These are phyloP conservation scores for Vigna trinervia DNA, from an alignment of 306 rosid genomes.

Conservation along the genomic window DNA sequence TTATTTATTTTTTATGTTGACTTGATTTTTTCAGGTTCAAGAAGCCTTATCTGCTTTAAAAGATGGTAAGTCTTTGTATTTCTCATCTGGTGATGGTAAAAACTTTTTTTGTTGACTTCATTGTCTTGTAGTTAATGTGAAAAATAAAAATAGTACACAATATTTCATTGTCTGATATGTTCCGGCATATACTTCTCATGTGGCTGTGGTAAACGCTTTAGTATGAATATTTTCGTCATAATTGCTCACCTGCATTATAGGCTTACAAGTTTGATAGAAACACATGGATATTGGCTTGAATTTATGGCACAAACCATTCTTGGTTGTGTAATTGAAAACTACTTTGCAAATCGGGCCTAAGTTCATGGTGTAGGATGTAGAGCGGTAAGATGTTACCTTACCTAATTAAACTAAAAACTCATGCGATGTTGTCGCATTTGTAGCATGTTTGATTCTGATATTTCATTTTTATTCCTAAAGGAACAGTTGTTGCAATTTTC, in stretches of 20 bases:
- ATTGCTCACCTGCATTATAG: constrained; percentile 25
- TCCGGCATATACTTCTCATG: background rate
- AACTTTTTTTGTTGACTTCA: constrained; percentile 27
- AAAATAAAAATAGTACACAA: constrained; percentile 16
- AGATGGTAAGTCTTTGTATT: constrained; percentile 64
- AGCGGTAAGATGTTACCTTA: background rate
- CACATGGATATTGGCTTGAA: constrained; percentile 17
- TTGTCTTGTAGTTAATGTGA: constrained; percentile 1
- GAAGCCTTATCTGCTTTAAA: constrained; percentile 67
- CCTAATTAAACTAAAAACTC: constrained; percentile 27
- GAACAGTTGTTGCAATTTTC: constrained; percentile 18
- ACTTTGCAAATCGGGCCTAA: constrained; percentile 21
- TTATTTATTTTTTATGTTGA: background rate
- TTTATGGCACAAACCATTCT: constrained; percentile 4
- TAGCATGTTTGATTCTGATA: background rate
- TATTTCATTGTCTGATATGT: background rate
- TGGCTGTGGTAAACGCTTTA: constrained; percentile 13
- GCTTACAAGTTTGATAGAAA: constrained; percentile 22
- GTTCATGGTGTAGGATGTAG: background rate
- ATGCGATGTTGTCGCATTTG: background rate
- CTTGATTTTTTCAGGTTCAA: constrained; percentile 59
- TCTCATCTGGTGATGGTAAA: constrained; percentile 18
- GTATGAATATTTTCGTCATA: constrained; percentile 15
- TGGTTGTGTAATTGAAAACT: constrained; percentile 19
- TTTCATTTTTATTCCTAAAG: constrained; percentile 26